Evolutionary conservation across 176 grass and related monocot genomes (phyloP), one percentile per base, ranked within the genome.

Genomic region (Otatea glauca): DNA sequence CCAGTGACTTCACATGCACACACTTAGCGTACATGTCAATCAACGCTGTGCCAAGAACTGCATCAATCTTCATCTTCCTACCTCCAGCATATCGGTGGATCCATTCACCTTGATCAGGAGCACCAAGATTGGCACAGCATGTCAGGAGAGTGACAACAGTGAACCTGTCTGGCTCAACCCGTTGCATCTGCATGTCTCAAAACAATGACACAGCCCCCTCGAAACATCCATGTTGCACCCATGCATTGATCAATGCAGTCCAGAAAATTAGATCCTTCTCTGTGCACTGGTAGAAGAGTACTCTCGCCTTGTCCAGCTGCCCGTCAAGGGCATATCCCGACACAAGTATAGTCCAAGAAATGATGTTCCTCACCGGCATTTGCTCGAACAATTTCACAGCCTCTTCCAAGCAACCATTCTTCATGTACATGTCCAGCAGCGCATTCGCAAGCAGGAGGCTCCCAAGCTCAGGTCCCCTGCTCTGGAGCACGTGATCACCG

Each of bases 161-260:
- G 72, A 88, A 92, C 38, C 79, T 90, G 58, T 95, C 90, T n/a
- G 93, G 93, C 38, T 90, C 89, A 39, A 88, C 70, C 48, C 12
- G 3, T 44, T 86, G 83, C 75, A 78, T 62, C 60, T 86, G 88
- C 93, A 95, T 95, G 42, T 92, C 90, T 72, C 76, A 64, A 78
- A 95, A 95, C 66, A 92, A 75, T 73, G 65, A 29, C 80, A 95
- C 18, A 20, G 90, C 93, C 72, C 88, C 90, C 35, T 90, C 80
- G 4, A 86, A 94, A n/a, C 69, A 81, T 69, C 83, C 79, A 24
- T 88, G 79, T 12, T 88, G 90, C 70, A 81, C 88, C 56, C 76
- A 94, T 0, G 78, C 92, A 7, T 94, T 92, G 70, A 94, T 90
- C 87, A 94, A 88, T 14, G 88, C 85, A 68, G 90, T 92, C 92